Conservation (phyloP, 169 alveolate species). For the Eimeria falciformis region DNA sequence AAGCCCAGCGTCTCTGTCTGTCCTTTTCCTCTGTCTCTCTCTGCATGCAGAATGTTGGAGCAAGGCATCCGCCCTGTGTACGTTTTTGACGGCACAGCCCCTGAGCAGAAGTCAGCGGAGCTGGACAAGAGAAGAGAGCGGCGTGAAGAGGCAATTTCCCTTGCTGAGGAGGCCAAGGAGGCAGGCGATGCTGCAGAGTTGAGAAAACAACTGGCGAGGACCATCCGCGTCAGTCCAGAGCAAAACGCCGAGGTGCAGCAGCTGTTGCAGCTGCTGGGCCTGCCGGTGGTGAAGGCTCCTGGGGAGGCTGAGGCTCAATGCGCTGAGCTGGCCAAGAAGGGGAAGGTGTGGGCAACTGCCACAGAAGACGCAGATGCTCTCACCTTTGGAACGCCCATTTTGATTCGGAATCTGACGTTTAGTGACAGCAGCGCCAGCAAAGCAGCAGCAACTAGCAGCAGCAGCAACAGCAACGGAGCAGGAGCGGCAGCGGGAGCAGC, state of each 20-base stretch:
- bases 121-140: constrained; percentile 90
- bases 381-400: constrained; percentile 94
- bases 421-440: constrained; percentile 19
- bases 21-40: constrained; percentile 81
- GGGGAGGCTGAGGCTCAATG: constrained; percentile 99
- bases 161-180: constrained; percentile 90
- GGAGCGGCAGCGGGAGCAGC: not conserved
- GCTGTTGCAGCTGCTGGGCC: constrained; percentile 92
- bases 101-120: constrained; percentile 91
- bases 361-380: constrained; percentile 98
- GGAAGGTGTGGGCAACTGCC: constrained; percentile 95
- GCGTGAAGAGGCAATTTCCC: constrained; percentile 93
- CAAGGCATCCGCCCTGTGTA: constrained; percentile 96
- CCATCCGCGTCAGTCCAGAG: constrained; percentile 93
- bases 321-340: constrained; percentile 94
- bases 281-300: constrained; percentile 96
- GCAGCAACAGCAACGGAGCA: not conserved
- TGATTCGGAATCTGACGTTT: constrained; percentile 80
- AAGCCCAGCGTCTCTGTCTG: not conserved
- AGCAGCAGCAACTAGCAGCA: not conserved
- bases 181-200: constrained; percentile 95
- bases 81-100: constrained; percentile 99
- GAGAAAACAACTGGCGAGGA: constrained; percentile 93
- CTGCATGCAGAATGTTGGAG: constrained; percentile 83
- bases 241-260: constrained; percentile 95